A percentile compares a stretch with the other conserved stretches of the same genome.
These are phyloP conservation scores for Tieghemiomyces parasiticus DNA, from an alignment of 192 early-diverging fungal genomes.

Conservation along the genomic window DNA sequence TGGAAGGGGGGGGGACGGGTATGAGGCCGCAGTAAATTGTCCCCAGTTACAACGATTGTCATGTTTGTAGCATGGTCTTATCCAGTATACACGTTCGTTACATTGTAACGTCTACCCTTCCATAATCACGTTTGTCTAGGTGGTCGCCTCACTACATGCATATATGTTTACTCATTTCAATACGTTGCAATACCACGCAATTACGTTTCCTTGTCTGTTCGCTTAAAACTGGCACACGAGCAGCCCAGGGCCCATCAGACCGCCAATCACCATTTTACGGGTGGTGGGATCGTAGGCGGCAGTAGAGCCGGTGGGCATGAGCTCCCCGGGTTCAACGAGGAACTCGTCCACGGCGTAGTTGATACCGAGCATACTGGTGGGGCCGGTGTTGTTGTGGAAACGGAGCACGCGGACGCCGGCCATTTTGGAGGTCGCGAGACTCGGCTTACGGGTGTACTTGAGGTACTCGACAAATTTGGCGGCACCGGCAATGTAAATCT, in stretches of 20 bases:
- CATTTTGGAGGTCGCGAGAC: constrained; percentile 17
- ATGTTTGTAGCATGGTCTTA: too few relatives aligned
- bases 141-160: too few relatives aligned
- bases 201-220: not conserved
- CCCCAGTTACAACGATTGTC: too few relatives aligned
- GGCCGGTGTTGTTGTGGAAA: not conserved
- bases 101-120: too few relatives aligned
- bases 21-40: too few relatives aligned
- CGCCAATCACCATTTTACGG: not conserved
- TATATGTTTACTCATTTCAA: too few relatives aligned
- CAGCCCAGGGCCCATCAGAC: not conserved
- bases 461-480: constrained; percentile 16
- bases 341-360: not conserved
- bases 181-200: too few relatives aligned
- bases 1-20: too few relatives aligned
- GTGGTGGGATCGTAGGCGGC: not conserved
- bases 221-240: not conserved
- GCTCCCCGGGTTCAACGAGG: not conserved
- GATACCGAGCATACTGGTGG: not conserved
- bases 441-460: constrained; percentile 18
- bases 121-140: too few relatives aligned
- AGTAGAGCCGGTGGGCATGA: not conserved
- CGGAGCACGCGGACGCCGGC: constrained; percentile 1
- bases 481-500: constrained; percentile 22
- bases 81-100: too few relatives aligned